These are phyloP conservation scores for Themeda triandra DNA, from an alignment of 176 grass and related monocot species.

Conservation along the genomic window DNA sequence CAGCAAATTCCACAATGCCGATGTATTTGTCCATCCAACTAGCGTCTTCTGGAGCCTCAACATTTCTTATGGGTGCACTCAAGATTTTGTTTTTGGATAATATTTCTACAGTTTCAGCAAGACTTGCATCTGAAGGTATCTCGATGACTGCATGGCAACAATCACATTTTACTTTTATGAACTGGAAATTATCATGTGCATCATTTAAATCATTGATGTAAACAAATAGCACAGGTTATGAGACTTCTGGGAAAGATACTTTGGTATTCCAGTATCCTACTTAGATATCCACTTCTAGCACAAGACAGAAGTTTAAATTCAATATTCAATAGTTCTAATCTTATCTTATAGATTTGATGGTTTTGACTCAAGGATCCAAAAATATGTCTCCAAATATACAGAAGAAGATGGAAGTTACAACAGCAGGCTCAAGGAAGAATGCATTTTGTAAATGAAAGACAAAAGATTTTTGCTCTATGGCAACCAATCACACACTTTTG, in stretches of 20 bases:
- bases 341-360: background rate
- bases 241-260: background rate
- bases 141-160: conserved; percentile 66
- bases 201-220: background rate
- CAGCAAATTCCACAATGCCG: conserved; percentile 87
- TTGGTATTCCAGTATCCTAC: background rate
- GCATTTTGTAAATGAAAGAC: background rate
- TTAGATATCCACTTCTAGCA: background rate
- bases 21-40: conserved; percentile 98
- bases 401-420: background rate
- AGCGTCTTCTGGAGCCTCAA: conserved; percentile 82
- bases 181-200: background rate
- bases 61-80: conserved; percentile 83
- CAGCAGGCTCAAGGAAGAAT: background rate
- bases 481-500: background rate
- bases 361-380: background rate
- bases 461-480: background rate
- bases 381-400: background rate
- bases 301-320: background rate
- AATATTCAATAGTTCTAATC: background rate
- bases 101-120: conserved; percentile 74
- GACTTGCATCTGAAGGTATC: conserved; percentile 74
- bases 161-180: conserved; percentile 7
- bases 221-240: background rate
- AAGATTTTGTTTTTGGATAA: conserved; percentile 96